Evolutionary conservation across 768 basidiomycete species (phyloP), one percentile per base, ranked within the genome.

Genomic region (Lactarius indigo): DNA sequence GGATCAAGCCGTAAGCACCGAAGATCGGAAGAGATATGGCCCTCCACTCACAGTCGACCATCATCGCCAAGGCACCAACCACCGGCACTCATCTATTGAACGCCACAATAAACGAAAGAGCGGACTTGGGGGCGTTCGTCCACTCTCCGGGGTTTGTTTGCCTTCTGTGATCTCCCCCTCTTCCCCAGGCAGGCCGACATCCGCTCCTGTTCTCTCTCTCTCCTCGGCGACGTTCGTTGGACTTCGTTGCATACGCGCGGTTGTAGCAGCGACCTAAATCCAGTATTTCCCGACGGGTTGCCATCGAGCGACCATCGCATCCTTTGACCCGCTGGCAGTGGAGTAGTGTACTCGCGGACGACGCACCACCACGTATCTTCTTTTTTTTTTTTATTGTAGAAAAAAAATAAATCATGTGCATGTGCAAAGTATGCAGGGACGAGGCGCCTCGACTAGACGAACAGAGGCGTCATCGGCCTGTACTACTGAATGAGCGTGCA

Each of bases 401-500:
- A 35, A 35, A 5, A 35, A 41, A 41, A 41, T 15, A 39, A 47
- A n/a, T 23, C 12, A 20, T 47, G 42, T 47, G 59, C 42, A 59
- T 59, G 41, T 59, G 59, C 44, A 31, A 41, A 28, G 59, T n/a
- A 60, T 44, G 47, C 47, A 50, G 47, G 42, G 30, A 44, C 42
- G 47, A 30, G 30, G 33, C 42, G 13, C 41, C 59, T 60, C 59
- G 44, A 44, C 30, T 60, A 28, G 28, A 60, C 59, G 42, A 44
- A 44, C 59, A 42, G 59, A 60, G 31, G 13, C 59, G 20, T 44
- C 42, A 60, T 60, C 59, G 59, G 42, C 30, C 31, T 10, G 37
- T 15, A 39, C 37, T 39, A 39, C 37, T 47, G 59, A 30, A 59
- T 30, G 2, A 42, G 8, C 20, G 17, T 10, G 42, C n/a, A 9